Evolutionary conservation across 768 basidiomycete species (phyloP).

Genomic region (Lyophyllum atratum): DNA sequence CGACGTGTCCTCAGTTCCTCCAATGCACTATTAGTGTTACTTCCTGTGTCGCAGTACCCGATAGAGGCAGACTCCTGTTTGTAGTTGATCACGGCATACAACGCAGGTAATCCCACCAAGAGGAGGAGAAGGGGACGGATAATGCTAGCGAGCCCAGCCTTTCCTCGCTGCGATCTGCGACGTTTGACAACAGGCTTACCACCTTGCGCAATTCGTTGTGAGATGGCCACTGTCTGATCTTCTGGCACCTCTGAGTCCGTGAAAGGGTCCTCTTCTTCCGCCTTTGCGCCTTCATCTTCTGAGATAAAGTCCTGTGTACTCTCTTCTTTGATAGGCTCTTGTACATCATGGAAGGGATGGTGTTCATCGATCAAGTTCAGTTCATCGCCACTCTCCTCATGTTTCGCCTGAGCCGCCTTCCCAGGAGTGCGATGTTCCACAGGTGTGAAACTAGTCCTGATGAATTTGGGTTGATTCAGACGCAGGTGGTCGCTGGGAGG

Average conservation of each 20-base stretch:
- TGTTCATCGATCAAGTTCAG: slow-evolving; percentile 15
- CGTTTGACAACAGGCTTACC: slow-evolving; percentile 17
- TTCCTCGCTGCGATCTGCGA: slow-evolving; percentile 9
- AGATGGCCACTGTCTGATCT: slow-evolving; percentile 20
- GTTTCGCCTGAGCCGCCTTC: slow-evolving; percentile 18
- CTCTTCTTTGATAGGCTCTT: slow-evolving; percentile 1
- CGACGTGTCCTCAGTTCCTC: slow-evolving; percentile 47
- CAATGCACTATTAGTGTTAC: slow-evolving; percentile 57
- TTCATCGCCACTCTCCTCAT: slow-evolving; percentile 30
- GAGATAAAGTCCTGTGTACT: background rate
- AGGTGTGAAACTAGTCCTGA: background rate
- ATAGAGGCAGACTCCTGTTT: slow-evolving; percentile 70
- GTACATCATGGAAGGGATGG: slow-evolving; percentile 2
- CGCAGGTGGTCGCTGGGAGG: slow-evolving; percentile 28
- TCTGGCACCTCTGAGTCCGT: slow-evolving; percentile 5
- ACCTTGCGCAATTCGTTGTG: slow-evolving; percentile 39
- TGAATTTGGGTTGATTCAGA: slow-evolving; percentile 16
- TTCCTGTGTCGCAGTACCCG: slow-evolving; percentile 76
- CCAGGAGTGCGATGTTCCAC: background rate
- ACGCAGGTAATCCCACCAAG: slow-evolving; percentile 33
- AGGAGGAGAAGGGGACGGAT: slow-evolving; percentile 46
- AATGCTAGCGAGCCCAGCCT: slow-evolving; percentile 23
- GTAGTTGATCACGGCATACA: slow-evolving; percentile 45
- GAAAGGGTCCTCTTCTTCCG: slow-evolving; percentile 13
- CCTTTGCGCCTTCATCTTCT: slow-evolving; percentile 12